Evolutionary conservation across 805 yeast species (phyloP).

Genomic region (Candida ulmi): DNA sequence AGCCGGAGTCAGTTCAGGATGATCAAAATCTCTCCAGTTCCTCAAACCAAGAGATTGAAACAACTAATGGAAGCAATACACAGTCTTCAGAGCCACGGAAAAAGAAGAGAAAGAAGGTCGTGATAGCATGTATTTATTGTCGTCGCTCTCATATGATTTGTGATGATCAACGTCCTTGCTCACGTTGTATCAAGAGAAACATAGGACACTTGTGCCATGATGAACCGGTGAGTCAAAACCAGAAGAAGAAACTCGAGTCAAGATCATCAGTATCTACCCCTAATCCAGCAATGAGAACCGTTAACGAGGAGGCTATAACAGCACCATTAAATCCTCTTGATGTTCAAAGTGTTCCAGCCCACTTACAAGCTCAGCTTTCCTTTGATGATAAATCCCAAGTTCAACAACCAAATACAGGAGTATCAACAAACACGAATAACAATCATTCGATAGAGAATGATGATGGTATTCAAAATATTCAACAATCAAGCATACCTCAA

Average conservation of each 20-base stretch:
- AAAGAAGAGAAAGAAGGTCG: slow-evolving; percentile 40
- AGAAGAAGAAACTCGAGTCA: slow-evolving; percentile 16
- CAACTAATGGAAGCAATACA: background rate
- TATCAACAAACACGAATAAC: too few species aligned
- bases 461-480: background rate
- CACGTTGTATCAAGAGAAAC: slow-evolving; percentile 78
- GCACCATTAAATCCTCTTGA: slow-evolving; percentile 10
- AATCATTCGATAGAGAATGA: too few species aligned
- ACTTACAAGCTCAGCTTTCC: slow-evolving; percentile 13
- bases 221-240: slow-evolving; percentile 22
- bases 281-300: background rate
- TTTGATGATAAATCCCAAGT: slow-evolving; percentile 1
- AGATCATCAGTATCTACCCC: background rate
- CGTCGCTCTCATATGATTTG: slow-evolving; percentile 93
- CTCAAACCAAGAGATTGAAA: background rate
- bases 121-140: slow-evolving; percentile 79
- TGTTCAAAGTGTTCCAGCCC: slow-evolving; percentile 17
- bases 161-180: slow-evolving; percentile 73
- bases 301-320: background rate
- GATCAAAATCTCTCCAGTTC: too few species aligned
- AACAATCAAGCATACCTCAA: background rate
- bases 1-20: background rate
- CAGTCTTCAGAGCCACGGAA: slow-evolving; percentile 8
- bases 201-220: slow-evolving; percentile 75
- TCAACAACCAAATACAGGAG: slow-evolving; percentile 2